Base-by-base conservation (phyloP, 2,329 filamentous ascomycete genomes). In the Sphaerulina musiva region DNA sequence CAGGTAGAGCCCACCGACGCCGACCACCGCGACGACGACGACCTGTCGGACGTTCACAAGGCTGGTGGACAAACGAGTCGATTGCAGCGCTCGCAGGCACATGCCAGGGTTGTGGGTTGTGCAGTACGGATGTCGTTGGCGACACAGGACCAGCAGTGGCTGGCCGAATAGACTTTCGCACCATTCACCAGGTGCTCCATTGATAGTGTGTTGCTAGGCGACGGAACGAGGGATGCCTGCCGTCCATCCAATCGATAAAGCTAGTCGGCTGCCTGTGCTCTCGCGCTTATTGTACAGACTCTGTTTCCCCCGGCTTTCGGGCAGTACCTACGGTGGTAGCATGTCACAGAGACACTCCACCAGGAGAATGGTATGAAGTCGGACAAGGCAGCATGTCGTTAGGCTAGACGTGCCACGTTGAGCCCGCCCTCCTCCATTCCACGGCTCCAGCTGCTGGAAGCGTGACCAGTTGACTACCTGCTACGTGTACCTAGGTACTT, bases 131-230 rank as follows among this genome's bases (percentile, higher is more conserved):
- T 20, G 45, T 36, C 10, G 14, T 36, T 36, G 31, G 45, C 32
- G 47, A 40, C 29, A 42, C 38, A 49, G 17, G 6, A n/a, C 36
- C 46, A 48, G 46, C 46, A 38, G 47, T 49, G 47, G 47, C 47
- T 49, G 38, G 26, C 26, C 26, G 26, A 38, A 47, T 31, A 47
- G n/a, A 38, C 31, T 47, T 47, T 36, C 34, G 8, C 26, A 38
- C 34, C 34, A 38, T 38, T 36, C 23, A 42, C 47, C 26, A 42
- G 47, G 47, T 29, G 26, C 26, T 29, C 26, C 26, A 29, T 29
- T 29, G 26, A 11, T 49, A 29, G 17, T 29, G 8, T 29, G 20
- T 26, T 49, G 38, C 23, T 42, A 14, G 47, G 38, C 47, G 14
- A 41, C 20, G 34, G 36, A 17, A 36, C 34, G 26, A 31, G 32